Evolutionary conservation across 805 yeast species (phyloP), one percentile per base, ranked within the genome.

Genomic region (Candida corydali): DNA sequence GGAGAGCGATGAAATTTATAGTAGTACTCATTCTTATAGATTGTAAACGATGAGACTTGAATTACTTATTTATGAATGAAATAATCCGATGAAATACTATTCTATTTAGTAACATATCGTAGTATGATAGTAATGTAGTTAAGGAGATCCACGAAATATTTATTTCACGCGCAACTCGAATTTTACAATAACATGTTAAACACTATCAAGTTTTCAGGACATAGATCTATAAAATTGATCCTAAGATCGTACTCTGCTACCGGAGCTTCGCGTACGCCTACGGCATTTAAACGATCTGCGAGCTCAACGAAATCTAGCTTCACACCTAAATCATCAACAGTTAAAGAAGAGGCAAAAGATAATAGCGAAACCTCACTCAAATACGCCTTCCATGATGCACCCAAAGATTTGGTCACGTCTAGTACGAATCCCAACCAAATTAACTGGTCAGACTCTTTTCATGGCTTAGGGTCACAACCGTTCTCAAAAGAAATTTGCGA

Each of bases 401-500:
- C 43, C 15, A 14, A 29, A 12, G 38, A 32, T n/a, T 19, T 24
- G n/a, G 10, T 33, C 5, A 26, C 30, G 11, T 12, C 17, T 17
- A n/a, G n/a, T 14, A 4, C 39, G 7, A 19, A 24, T 8, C 8
- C 32, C 8, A 22, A 27, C 14, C 42, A 37, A 1, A 49, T 70
- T 27, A 79, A 91, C 58, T 93, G 98, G 98, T 73, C 89, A 9
- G 80, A 76, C 17, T 85, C 96, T 2, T 93, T 82, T 66, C 82
- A 76, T 48, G 98, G 98, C 0, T 64, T 93, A 23, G 96, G 96
- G 5, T 63, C 77, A 3, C 76, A 70, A n/a, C 82, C 96, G 1
- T 91, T 93, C 51, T 62, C 79, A 3, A 67, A 67, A 11, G 75
- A 76, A 27, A 69, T 80, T 0, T 79, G 77, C 37, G 73, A 75